Base-by-base conservation (phyloP, 108 stramenopile genomes). In the Cyclotella kingstonii region DNA sequence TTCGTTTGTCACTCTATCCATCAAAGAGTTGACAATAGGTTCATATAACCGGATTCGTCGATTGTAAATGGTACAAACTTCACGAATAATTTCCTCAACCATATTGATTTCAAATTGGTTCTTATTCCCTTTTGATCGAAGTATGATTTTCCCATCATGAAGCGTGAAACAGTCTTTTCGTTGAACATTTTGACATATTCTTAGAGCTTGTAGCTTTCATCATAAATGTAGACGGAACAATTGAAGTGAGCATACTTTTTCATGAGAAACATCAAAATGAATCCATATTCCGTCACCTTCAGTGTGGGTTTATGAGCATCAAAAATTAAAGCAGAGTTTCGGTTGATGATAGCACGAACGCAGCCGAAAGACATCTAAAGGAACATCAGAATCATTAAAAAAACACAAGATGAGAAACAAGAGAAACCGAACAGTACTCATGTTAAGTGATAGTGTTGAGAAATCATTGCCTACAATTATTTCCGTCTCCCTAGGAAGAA, bases 1-100 rank as follows among this genome's bases (percentile, higher is more conserved):
- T 60, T 90, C 89, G 39, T 81, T 65, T 0, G 80, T 36, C 11
- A 86, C 85, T 38, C 73, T 66, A 55, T 71, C 76, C 62, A 91
- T 69, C 19, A 91, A 62, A 6, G 81, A 70, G 27, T 89, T 83
- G 1, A 95, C 90, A 51, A 95, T 90, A 3, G 93, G 93, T 52
- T 90, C 89, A 63, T 86, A 90, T n/a, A 95, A 59, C 4, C 76
- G 70, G 8, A 95, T 69, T 30, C 93, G 58, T 47, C 90, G 69
- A 41, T 60, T 69, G 62, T 78, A 95, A 21, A 84, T 84, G 43
- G 85, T 85, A 17, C 87, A 86, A 1, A 86, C 81, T 61, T 86
- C 85, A 12, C 74, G 51, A 45, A 95, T 49, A 26, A 91, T 83
- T 49, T 83, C 81, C 60, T 95, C 93, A 46, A 95, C 47, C 70